phyloP scores from a whole-genome alignment of 176 grass and related monocot genomes.

The Elaeis guineensis region DNA sequence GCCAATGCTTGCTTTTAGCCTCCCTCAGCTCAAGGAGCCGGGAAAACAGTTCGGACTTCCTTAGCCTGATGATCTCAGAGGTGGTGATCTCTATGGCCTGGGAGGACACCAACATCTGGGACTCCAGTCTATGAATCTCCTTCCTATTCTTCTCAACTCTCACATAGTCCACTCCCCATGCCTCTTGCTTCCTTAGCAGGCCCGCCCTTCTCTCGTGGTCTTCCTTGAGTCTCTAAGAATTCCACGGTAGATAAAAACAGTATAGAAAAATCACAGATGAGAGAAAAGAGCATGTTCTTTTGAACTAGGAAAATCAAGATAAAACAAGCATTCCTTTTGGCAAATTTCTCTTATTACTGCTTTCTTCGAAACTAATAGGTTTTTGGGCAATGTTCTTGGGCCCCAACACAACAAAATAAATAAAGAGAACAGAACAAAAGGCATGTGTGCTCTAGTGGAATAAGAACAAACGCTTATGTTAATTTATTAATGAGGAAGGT shows the following conservation, averaged over 20 bases:
- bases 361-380: slow-evolving; percentile 14
- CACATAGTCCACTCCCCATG: slow-evolving; percentile 71
- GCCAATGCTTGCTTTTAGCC: too few relatives aligned
- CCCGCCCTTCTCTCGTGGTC: slow-evolving; percentile 83
- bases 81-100: slow-evolving; percentile 95
- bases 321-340: slow-evolving; percentile 28
- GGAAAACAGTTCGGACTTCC: slow-evolving; percentile 85
- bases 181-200: slow-evolving; percentile 77
- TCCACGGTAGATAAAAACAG: slow-evolving; percentile 31
- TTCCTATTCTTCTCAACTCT: slow-evolving; percentile 97
- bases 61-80: slow-evolving; percentile 82
- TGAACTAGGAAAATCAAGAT: neutral
- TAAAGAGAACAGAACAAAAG: slow-evolving; percentile 27
- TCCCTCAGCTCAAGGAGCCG: slow-evolving; percentile 88
- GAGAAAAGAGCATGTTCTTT: neutral
- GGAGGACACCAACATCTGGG: slow-evolving; percentile 88
- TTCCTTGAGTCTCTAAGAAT: slow-evolving; percentile 65
- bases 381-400: slow-evolving; percentile 20
- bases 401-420: slow-evolving; percentile 18
- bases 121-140: slow-evolving; percentile 91
- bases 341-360: slow-evolving; percentile 26
- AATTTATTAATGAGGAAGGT: neutral
- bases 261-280: slow-evolving; percentile 9
- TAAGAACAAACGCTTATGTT: too few relatives aligned
- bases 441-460: neutral